These are phyloP conservation scores for Bimuria novae-zelandiae DNA, from an alignment of 2,329 filamentous ascomycete species.

Conservation along the genomic window DNA sequence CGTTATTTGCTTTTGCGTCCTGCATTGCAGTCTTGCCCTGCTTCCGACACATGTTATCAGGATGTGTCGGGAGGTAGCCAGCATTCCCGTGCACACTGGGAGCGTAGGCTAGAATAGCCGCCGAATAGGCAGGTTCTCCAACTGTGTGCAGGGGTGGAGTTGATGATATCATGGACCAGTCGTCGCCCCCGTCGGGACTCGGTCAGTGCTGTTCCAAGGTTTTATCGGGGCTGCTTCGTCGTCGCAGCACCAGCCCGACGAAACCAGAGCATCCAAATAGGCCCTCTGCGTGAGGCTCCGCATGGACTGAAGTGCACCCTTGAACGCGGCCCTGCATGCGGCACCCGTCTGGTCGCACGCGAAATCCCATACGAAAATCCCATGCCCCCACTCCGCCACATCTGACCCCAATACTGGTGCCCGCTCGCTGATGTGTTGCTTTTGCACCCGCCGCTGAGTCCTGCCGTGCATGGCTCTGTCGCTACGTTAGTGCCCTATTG, in stretches of 20 bases:
- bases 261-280: background rate
- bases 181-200: too few relatives aligned
- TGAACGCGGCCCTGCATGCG: constrained; percentile 4
- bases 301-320: background rate
- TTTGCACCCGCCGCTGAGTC: background rate
- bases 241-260: background rate
- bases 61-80: too few relatives aligned
- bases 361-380: constrained; percentile 6
- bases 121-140: too few relatives aligned
- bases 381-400: constrained; percentile 5
- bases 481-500: constrained; percentile 4
- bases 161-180: too few relatives aligned
- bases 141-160: too few relatives aligned
- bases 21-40: too few relatives aligned
- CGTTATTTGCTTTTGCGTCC: too few relatives aligned
- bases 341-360: constrained; percentile 1
- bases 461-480: background rate
- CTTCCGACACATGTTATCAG: too few relatives aligned
- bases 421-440: constrained; percentile 2
- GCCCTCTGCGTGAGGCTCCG: background rate
- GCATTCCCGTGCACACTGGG: too few relatives aligned
- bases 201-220: too few relatives aligned
- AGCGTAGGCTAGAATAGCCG: too few relatives aligned
- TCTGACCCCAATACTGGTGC: constrained; percentile 1
- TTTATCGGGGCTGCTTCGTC: too few relatives aligned